Evolutionary conservation across 208 protist genomes (phyloP).

Genomic region (Phytomonas francai): DNA sequence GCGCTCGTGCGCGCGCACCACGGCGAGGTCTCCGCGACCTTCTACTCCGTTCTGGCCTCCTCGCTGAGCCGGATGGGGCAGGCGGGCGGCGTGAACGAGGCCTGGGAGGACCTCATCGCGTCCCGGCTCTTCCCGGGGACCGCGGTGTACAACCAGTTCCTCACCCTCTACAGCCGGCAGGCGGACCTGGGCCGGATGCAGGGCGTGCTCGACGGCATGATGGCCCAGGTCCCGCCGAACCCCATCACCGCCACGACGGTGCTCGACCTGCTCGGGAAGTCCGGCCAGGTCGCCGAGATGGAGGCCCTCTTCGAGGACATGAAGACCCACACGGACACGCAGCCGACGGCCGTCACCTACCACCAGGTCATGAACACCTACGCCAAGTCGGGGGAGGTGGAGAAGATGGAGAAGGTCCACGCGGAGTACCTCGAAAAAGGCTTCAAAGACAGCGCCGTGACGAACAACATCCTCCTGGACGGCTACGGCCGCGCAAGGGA

Average conservation of each 20-base stretch:
- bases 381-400: slow-evolving; percentile 75
- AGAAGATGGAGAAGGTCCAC: slow-evolving; percentile 79
- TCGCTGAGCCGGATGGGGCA: slow-evolving; percentile 77
- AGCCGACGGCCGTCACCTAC: slow-evolving; percentile 82
- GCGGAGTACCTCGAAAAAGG: slow-evolving; percentile 54
- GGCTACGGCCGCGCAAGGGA: slow-evolving; percentile 66
- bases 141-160: slow-evolving; percentile 84
- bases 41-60: slow-evolving; percentile 81
- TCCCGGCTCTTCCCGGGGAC: slow-evolving; percentile 82
- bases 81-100: slow-evolving; percentile 64
- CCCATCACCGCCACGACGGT: slow-evolving; percentile 81
- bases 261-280: slow-evolving; percentile 83
- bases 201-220: slow-evolving; percentile 79
- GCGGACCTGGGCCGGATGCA: slow-evolving; percentile 79
- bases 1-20: slow-evolving; percentile 66
- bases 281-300: slow-evolving; percentile 80
- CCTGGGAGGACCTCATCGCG: slow-evolving; percentile 76
- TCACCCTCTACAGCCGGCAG: slow-evolving; percentile 72
- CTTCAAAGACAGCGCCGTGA: slow-evolving; percentile 69
- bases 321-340: slow-evolving; percentile 71
- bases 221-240: slow-evolving; percentile 84
- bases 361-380: slow-evolving; percentile 86
- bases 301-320: slow-evolving; percentile 83
- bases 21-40: slow-evolving; percentile 63
- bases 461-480: slow-evolving; percentile 82